Percentiles rank a stretch among this genome's conserved stretches.
These are phyloP conservation scores for Plantago major DNA, from an alignment of 257 asterid genomes.

Conservation along the genomic window DNA sequence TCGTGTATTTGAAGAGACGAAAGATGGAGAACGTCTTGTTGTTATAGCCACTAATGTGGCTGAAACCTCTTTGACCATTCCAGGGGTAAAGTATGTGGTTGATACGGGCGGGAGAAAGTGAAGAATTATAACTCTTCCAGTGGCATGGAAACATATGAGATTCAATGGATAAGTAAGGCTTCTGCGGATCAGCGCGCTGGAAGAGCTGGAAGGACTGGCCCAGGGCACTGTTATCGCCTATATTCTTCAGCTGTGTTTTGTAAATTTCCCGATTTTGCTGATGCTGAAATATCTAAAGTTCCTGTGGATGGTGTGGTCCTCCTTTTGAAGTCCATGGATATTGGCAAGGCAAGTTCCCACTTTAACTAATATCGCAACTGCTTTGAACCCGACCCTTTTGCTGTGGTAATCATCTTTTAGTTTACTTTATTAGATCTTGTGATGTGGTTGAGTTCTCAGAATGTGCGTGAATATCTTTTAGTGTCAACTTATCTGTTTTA, in stretches of 20 bases:
- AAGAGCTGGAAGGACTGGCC: slow-evolving; percentile 95
- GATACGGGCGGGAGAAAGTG: slow-evolving; percentile 94
- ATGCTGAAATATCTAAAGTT: slow-evolving; percentile 79
- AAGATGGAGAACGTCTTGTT: slow-evolving; percentile 77
- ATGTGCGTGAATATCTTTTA: background rate
- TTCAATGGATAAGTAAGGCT: slow-evolving; percentile 97
- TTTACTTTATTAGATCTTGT: background rate
- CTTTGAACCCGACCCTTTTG: background rate
- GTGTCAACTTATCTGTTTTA: background rate
- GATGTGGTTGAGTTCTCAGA: background rate
- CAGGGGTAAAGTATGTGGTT: slow-evolving; percentile 87
- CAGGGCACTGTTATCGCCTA: slow-evolving; percentile 94
- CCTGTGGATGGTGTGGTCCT: slow-evolving; percentile 97
- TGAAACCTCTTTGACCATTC: slow-evolving; percentile 95
- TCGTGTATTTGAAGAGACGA: slow-evolving; percentile 71
- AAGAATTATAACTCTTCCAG: slow-evolving; percentile 70
- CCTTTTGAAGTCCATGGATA: slow-evolving; percentile 88
- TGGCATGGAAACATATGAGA: slow-evolving; percentile 80
- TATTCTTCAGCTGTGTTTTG: slow-evolving; percentile 85
- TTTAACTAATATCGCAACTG: background rate
- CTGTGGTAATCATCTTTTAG: background rate
- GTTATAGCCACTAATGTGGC: slow-evolving; percentile 97
- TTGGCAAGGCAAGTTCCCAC: slow-evolving; percentile 57
- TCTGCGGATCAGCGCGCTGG: slow-evolving; percentile 97
- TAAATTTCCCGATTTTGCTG: slow-evolving; percentile 65